Base-by-base conservation (phyloP, 768 basidiomycete genomes). In the Suillus spraguei region DNA sequence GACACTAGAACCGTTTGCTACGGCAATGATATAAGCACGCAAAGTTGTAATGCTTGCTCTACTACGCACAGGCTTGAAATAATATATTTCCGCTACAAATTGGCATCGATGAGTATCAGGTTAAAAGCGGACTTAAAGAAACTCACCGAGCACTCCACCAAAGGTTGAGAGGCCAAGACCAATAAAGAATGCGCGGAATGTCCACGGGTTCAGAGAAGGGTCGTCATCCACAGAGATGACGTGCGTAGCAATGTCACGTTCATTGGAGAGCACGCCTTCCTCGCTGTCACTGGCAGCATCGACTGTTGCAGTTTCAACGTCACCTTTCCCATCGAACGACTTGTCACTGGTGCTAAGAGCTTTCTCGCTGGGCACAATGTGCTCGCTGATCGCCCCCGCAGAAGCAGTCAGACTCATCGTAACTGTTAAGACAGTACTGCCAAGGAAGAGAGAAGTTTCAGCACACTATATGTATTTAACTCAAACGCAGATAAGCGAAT, bases 1-100 rank as follows among this genome's bases (percentile, higher is more conserved):
- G 81, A 83, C 5, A 84, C 81, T 38, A 78, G 47, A 24, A 83
- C 78, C 0, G 81, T 82, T 81, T 83, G 82, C 81, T 82, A 60
- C 28, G 42, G 49, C 46, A 16, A 24, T 33, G 24, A 67, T 42
- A 63, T 60, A 24, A 17, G 61, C 42, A 36, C 52, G 14, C 20
- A 5, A 41, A 28, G 38, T 28, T 28, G 24, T 2, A 1, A 58
- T 13, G 38, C 17, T 41, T 20, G 24, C 28, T 56, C 16, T 32
- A 33, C 58, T n/a, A 56, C 76, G 62, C 66, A 80, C 82, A 11
- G 82, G 81, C 69, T 84, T 84, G 75, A 82, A 84, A 68, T 83
- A 84, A 69, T 83, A 83, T 50, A 83, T 83, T 64, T 84, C 79
- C 24, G 82, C 81, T 81, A 60, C 32, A 60, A 59, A 38, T 39